Evolutionary conservation across 345 rosid genomes (phyloP), one percentile per base, ranked within the genome.

Genomic region (Excoecaria cochinchinensis): DNA sequence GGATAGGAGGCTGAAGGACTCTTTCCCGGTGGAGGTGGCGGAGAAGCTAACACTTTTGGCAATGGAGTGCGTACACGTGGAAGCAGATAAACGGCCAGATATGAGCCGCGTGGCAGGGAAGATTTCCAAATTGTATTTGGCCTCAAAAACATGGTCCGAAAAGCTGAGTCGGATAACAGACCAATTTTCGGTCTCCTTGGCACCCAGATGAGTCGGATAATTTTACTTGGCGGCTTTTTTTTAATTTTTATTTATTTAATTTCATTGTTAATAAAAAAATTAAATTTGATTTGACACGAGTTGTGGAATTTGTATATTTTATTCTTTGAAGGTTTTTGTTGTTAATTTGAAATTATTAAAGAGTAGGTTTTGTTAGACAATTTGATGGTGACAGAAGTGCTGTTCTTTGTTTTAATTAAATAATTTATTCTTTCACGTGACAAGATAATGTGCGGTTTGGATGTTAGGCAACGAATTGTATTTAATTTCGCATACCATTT

Each of bases 51-150:
- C 80, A 40, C 68, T 88, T n/a, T 17, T 95, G 8, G 97, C 94
- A 74, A 39, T 91, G 53, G 91, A 87, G 4, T 95, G 99, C 73
- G 90, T 88, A 13, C 83, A 82, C 24, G 87, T 59, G 77, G 95
- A 92, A 64, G 87, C 92, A 8, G 83, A 82, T 78, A 77, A 84
- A 31, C 84, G 99, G 74, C 97, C 97, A 3, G 86, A 88, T 50
- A 91, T 92, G 97, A 89, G 91, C 77, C 90, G 92, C 84, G 97
- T 92, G 69, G 90, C 90, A 4, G 90, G 91, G 5, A 92, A 88
- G 78, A 82, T 92, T n/a, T 95, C 97, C 1, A 88, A 86, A 59
- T 3, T 87, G 73, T 95, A 89, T 79, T 65, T 92, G 38, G 88
- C 86, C 52, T 90, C 97, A 10, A 69, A 64, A 59, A 79, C n/a